Percentiles rank a stretch among this genome's conserved stretches.
These are phyloP conservation scores for Thermomucor indicae-seudaticae DNA, from an alignment of 371 early-diverging fungal genomes.

Conservation along the genomic window DNA sequence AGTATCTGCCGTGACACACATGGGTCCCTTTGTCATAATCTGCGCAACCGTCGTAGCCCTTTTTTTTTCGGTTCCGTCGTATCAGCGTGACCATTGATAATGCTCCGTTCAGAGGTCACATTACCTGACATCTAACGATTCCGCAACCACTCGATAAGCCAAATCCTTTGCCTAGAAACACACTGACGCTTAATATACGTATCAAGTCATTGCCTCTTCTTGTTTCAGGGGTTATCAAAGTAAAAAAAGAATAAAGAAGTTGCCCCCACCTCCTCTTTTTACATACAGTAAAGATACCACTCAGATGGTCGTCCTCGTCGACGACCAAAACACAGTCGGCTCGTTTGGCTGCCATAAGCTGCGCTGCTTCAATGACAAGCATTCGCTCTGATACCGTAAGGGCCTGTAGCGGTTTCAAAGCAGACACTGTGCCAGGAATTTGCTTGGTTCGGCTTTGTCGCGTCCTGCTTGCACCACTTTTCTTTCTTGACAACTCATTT, in stretches of 20 bases:
- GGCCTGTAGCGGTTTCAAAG: conserved; percentile 82
- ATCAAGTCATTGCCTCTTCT: too few species aligned
- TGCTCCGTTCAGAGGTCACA: background rate
- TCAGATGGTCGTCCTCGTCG: conserved; percentile 86
- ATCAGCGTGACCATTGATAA: background rate
- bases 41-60: conserved; percentile 72
- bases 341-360: conserved; percentile 98
- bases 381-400: conserved; percentile 87
- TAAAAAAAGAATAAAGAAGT: background rate
- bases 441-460: conserved; percentile 28
- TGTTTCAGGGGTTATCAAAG: too few species aligned
- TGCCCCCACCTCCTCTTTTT: too few species aligned
- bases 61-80: background rate
- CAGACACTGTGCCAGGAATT: conserved; percentile 83
- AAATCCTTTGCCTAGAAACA: conserved; percentile 41
- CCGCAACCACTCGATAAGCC: conserved; percentile 46
- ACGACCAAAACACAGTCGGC: conserved; percentile 91
- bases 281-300: conserved; percentile 87
- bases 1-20: conserved; percentile 79
- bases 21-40: conserved; percentile 90
- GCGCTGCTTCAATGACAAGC: conserved; percentile 89
- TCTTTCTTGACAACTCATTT: conserved; percentile 67
- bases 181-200: too few species aligned
- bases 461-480: conserved; percentile 27
- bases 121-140: conserved; percentile 41